Percentiles rank a stretch among this genome's conserved stretches.
Evolutionary conservation across 768 basidiomycete species (phyloP).

Genomic region (Calocybe cyanea): DNA sequence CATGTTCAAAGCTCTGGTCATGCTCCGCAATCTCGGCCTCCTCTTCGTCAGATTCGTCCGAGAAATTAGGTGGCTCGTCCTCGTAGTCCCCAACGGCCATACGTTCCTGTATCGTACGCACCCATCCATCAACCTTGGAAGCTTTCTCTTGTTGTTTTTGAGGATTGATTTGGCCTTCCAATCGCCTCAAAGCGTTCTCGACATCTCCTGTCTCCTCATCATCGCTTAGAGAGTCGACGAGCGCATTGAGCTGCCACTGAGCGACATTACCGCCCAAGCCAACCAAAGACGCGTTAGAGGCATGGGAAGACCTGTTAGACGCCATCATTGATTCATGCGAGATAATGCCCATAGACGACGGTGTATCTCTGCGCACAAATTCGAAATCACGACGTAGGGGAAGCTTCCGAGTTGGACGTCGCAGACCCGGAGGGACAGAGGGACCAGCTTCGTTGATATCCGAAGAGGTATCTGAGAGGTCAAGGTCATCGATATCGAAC

Average conservation of each 20-base stretch:
- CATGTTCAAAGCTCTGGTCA: conserved; percentile 4
- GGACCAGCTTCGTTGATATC: conserved; percentile 38
- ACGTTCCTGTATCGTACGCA: conserved; percentile 65
- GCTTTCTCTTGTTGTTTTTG: conserved; percentile 66
- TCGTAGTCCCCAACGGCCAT: conserved; percentile 62
- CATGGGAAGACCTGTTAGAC: conserved; percentile 41
- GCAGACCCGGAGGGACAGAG: conserved; percentile 48
- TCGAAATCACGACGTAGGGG: conserved; percentile 80
- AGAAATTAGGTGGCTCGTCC: conserved; percentile 56
- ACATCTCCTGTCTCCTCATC: conserved; percentile 77
- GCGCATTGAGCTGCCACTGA: conserved; percentile 81
- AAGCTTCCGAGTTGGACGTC: conserved; percentile 52
- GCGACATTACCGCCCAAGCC: conserved; percentile 51
- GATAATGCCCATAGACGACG: conserved; percentile 76
- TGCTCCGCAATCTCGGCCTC: conserved; percentile 5
- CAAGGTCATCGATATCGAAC: conserved; percentile 75
- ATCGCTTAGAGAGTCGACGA: conserved; percentile 71
- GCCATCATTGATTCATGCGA: conserved; percentile 56
- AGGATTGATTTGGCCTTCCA: conserved; percentile 85
- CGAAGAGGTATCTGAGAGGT: conserved; percentile 76
- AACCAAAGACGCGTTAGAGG: conserved; percentile 35
- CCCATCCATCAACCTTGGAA: conserved; percentile 80
- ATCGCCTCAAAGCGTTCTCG: conserved; percentile 71
- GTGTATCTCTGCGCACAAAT: conserved; percentile 68
- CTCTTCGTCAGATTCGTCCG: conserved; percentile 38